Conservation (phyloP, 1,139 yeast genomes). For the Candida glucosophila region DNA sequence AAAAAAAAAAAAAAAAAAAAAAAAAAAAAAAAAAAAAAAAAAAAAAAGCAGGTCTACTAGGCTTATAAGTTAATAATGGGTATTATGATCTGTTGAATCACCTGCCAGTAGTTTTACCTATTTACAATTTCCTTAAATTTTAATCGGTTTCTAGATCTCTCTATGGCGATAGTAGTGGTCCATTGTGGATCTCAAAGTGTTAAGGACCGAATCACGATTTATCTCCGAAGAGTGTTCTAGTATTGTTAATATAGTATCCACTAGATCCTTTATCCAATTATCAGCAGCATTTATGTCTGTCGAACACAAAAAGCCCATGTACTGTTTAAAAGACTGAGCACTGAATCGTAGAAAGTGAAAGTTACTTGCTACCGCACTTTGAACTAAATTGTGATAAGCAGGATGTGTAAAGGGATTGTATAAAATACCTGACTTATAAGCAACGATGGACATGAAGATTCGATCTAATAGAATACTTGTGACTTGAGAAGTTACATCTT, state of each 20-base stretch:
- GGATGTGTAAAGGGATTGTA: slow-evolving; percentile 7
- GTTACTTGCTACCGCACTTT: slow-evolving; percentile 7
- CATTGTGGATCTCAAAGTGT: too few species aligned
- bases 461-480: slow-evolving; percentile 10
- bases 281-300: slow-evolving; percentile 7
- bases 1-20: too few species aligned
- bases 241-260: slow-evolving; percentile 3
- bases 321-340: slow-evolving; percentile 14
- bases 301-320: slow-evolving; percentile 11
- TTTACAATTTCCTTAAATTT: too few species aligned
- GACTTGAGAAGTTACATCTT: neutral
- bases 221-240: too few species aligned
- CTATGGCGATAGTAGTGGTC: too few species aligned
- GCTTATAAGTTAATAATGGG: too few species aligned
- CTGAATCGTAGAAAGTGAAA: slow-evolving; percentile 9
- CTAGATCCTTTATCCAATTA: slow-evolving; percentile 11
- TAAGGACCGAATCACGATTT: too few species aligned
- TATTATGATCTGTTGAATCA: too few species aligned
- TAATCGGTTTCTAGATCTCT: too few species aligned
- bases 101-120: too few species aligned
- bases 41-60: too few species aligned
- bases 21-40: too few species aligned
- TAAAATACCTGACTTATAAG: slow-evolving; percentile 5
- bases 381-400: slow-evolving; percentile 5
- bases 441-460: slow-evolving; percentile 10